Base-by-base conservation (phyloP, 768 basidiomycete species). In the Hysterangium stoloniferum region DNA sequence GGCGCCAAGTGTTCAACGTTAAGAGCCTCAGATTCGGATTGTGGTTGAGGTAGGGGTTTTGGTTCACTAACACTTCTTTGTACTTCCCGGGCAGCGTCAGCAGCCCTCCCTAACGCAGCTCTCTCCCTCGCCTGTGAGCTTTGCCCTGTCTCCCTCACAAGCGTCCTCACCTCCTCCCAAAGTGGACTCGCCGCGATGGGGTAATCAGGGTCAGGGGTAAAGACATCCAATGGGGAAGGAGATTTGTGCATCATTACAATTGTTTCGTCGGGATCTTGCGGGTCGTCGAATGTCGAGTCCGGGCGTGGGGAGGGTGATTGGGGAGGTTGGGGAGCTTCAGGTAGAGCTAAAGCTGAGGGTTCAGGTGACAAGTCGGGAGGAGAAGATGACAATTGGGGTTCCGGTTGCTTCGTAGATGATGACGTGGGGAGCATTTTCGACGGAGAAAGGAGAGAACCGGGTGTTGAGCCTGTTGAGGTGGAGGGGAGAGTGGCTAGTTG, bases 151-250 rank as follows among this genome's bases (percentile, higher is more conserved):
- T 29, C 31, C 29, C 44, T 4, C 28, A 45, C 29, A 17, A 45
- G 44, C 2, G 4, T 32, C 44, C 44, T 4, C 28, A 45, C 44
- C 13, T 45, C 44, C 15, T 45, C 22, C 44, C 44, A 45, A 11
- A 45, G 13, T 31, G 44, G 44, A 13, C 44, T 45, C 6, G 29
- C 31, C 13, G 44, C 44, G 19, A 45, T 45, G 15, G 44, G 44
- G 22, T 45, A 45, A 1, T 3, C 13, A 4, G 44, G 28, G 20
- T 45, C 44, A 4, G 44, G 44, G 6, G 44, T 45, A 31, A 31
- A 28, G 12, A 45, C 29, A 15, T n/a, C 28, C 44, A 28, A 42
- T 3, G 11, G 24, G n/a, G n/a, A n/a, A n/a, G n/a, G n/a, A n/a
- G n/a, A n/a, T n/a, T n/a, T n/a, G n/a, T n/a, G n/a, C n/a, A n/a